Percentiles rank a stretch among this genome's conserved stretches.
phyloP scores from a whole-genome alignment of 768 basidiomycete genomes.

The Clitopilus hobsonii region DNA sequence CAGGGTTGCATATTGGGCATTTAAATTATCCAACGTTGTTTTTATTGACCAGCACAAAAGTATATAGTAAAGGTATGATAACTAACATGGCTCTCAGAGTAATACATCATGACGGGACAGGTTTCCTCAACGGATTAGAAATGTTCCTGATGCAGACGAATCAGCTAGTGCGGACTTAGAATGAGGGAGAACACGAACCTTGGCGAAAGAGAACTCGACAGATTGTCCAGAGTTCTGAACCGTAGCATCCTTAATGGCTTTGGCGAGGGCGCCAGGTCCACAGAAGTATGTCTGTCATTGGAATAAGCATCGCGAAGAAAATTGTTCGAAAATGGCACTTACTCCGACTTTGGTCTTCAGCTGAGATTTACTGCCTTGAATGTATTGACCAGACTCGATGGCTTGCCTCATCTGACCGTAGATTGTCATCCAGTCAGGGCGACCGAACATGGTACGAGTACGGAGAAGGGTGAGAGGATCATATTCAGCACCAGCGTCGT shows the following conservation, averaged over 20 bases:
- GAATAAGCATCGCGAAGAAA: constrained; percentile 8
- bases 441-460: constrained; percentile 86
- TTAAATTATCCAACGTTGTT: constrained; percentile 1
- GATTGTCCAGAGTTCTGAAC: constrained; percentile 45
- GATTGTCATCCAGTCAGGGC: constrained; percentile 85
- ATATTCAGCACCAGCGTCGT: constrained; percentile 80
- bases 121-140: constrained; percentile 14
- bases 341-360: constrained; percentile 83
- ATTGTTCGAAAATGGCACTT: constrained; percentile 22
- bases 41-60: background rate
- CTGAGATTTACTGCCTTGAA: constrained; percentile 74
- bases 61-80: background rate
- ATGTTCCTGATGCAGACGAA: constrained; percentile 18
- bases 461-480: constrained; percentile 88
- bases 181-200: constrained; percentile 34
- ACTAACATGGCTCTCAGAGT: background rate
- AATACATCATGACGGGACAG: background rate
- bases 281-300: constrained; percentile 77
- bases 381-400: constrained; percentile 78
- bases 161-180: background rate
- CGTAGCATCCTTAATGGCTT: constrained; percentile 71
- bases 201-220: constrained; percentile 78
- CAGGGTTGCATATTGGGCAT: too few species aligned
- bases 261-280: constrained; percentile 73
- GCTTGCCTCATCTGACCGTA: constrained; percentile 70